Evolutionary conservation across 805 yeast species (phyloP).

Genomic region (Allodekkera sacchari): DNA sequence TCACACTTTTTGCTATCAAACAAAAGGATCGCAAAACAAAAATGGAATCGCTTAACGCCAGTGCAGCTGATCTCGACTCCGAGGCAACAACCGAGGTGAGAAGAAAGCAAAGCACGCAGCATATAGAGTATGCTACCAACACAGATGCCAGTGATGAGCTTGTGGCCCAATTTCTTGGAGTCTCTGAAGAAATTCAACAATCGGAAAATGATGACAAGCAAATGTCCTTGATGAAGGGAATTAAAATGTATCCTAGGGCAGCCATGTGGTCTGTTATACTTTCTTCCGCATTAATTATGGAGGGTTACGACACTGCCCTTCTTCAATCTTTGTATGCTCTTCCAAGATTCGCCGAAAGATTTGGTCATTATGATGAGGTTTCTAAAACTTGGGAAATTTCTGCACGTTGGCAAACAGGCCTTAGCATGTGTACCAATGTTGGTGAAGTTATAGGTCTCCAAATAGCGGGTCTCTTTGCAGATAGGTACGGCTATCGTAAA

Average conservation of each 20-base stretch:
- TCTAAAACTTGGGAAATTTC: background rate
- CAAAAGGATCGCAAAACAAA: too few species aligned
- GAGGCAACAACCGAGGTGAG: too few species aligned
- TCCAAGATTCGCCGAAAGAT: background rate
- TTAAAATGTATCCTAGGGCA: background rate
- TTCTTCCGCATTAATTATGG: conserved; percentile 1
- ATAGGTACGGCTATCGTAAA: background rate
- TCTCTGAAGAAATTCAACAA: background rate
- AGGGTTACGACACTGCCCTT: conserved; percentile 1
- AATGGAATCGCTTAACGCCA: too few species aligned
- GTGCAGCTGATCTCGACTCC: too few species aligned
- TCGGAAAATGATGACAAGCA: background rate
- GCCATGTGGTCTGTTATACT: conserved; percentile 1
- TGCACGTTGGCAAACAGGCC: background rate
- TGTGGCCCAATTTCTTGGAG: background rate
- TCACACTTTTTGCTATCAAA: too few species aligned
- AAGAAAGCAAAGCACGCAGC: too few species aligned
- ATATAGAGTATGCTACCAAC: too few species aligned
- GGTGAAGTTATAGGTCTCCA: conserved; percentile 1
- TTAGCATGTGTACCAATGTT: background rate
- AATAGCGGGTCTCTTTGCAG: background rate
- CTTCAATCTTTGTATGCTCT: conserved; percentile 1
- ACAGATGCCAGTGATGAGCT: background rate
- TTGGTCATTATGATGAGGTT: background rate
- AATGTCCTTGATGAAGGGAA: background rate